Base-by-base conservation (phyloP, 208 protist genomes). In the Acanthamoeba sp. region DNA sequence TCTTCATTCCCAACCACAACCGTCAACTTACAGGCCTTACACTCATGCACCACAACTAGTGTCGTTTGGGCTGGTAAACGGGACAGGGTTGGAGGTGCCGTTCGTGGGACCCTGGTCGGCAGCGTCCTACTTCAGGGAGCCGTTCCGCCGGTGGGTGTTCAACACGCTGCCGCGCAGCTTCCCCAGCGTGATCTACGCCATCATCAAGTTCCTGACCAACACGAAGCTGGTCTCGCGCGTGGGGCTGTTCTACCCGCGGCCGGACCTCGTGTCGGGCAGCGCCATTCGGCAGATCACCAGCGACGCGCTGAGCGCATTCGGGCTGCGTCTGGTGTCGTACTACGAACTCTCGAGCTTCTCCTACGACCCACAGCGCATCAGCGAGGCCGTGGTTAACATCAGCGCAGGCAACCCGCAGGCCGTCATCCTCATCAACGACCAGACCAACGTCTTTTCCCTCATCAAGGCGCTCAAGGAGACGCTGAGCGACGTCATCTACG, bases 81-180 rank as follows among this genome's bases (percentile, higher is more conserved):
- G 20, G 36, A 45, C 71, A 7, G 34, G 34, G 5, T 3, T 14
- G 10, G 34, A 42, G 32, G n/a, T 80, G 0, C 71, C 71, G 12
- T 80, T 80, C 71, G 38, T 80, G 36, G 71, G 71, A 16, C 71
- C 71, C 0, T 80, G 71, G 71, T 80, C 71, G 36, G 71, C 16
- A 2, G 34, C 34, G 1, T 27, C 34, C 12, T 45, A n/a, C 34
- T 45, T 80, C 1, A 42, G 34, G 71, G 48, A 5, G 5, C 71
- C 71, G 71, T 80, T 80, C 36, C 9, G 18, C 16, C 32, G 36
- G 71, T 80, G 71, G 71, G 71, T 80, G 34, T 45, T 80, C 71
- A 80, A 80, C 71, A 80, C 71, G 71, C 36, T 80, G 36, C 71
- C 71, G 71, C 34, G 34, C 38, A 80, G 71, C 36, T 38, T 80